Evolutionary conservation across 805 yeast genomes (phyloP).

Genomic region (Hemisphaericaspora nanyangensis): DNA sequence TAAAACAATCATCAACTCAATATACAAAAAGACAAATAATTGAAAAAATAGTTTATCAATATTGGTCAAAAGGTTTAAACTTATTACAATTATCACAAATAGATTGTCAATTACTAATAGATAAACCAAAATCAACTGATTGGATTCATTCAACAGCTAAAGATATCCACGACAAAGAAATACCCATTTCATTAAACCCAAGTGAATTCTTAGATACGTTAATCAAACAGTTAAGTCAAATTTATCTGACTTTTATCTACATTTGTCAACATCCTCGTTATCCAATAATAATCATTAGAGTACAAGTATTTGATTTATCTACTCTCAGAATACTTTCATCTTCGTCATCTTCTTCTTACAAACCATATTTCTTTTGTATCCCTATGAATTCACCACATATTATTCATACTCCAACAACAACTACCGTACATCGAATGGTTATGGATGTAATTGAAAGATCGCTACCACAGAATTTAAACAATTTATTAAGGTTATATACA

Average conservation of each 20-base stretch:
- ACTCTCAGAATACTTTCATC: conserved; percentile 12
- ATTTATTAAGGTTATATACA: conserved; percentile 36
- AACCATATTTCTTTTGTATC: conserved; percentile 62
- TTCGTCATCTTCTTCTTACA: conserved; percentile 47
- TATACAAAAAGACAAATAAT: conserved; percentile 31
- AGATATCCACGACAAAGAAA: conserved; percentile 27
- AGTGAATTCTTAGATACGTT: conserved; percentile 47
- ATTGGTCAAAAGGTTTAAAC: conserved; percentile 57
- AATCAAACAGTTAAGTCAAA: conserved; percentile 42
- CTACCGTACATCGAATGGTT: conserved; percentile 47
- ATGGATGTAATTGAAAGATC: conserved; percentile 58
- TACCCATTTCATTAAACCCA: conserved; percentile 44
- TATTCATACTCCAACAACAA: conserved; percentile 49
- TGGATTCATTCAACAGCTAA: conserved; percentile 50
- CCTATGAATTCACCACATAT: conserved; percentile 66
- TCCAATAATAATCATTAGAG: conserved; percentile 57
- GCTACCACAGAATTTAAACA: conserved; percentile 42
- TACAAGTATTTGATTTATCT: conserved; percentile 62
- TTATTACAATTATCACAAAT: conserved; percentile 66
- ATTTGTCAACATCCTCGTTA: conserved; percentile 61
- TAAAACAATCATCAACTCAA: conserved; percentile 10
- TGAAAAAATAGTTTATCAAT: conserved; percentile 44
- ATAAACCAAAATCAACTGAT: conserved; percentile 44
- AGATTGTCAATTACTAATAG: conserved; percentile 63
- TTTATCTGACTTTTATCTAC: conserved; percentile 63